Percentiles rank a stretch among this genome's conserved stretches.
These are phyloP conservation scores for Cytospora chrysosperma DNA, from an alignment of 2,329 filamentous ascomycete genomes.

Conservation along the genomic window DNA sequence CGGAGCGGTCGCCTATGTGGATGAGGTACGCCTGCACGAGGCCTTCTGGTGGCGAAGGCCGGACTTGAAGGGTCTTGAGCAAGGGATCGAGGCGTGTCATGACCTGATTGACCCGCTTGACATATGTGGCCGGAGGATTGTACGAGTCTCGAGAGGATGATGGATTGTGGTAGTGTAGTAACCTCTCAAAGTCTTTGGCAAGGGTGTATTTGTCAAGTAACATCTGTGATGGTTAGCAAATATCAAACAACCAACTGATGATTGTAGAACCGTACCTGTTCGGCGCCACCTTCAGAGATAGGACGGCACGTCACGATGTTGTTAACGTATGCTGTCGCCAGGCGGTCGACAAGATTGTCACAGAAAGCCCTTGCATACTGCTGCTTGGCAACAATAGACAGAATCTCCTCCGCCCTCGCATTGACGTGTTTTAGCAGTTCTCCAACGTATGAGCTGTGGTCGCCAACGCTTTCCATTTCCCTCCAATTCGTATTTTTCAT, in stretches of 20 bases:
- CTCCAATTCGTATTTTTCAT: conserved; percentile 97
- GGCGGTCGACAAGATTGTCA: conserved; percentile 88
- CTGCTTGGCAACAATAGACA: conserved; percentile 78
- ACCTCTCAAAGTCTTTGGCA: conserved; percentile 72
- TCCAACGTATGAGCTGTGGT: conserved; percentile 88
- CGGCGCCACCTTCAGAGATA: conserved; percentile 89
- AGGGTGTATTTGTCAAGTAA: conserved; percentile 90
- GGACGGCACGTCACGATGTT: conserved; percentile 88
- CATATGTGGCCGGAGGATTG: conserved; percentile 59
- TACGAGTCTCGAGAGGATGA: conserved; percentile 37
- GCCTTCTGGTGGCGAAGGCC: conserved; percentile 84
- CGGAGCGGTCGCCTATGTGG: conserved; percentile 90
- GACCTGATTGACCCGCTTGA: conserved; percentile 80
- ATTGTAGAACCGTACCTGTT: conserved; percentile 60
- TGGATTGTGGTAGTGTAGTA: conserved; percentile 64
- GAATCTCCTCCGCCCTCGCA: conserved; percentile 68
- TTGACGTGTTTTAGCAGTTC: conserved; percentile 77
- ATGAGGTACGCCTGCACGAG: conserved; percentile 97
- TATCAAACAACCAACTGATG: neutral
- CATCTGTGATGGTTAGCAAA: conserved; percentile 61
- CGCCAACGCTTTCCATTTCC: conserved; percentile 87
- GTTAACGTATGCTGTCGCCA: conserved; percentile 75
- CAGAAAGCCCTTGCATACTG: conserved; percentile 94
- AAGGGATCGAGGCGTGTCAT: conserved; percentile 88
- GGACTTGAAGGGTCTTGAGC: conserved; percentile 94